Percentiles rank a stretch among this genome's conserved stretches.
These are phyloP conservation scores for Plenodomus tracheiphilus DNA, from an alignment of 2,329 filamentous ascomycete genomes.

Conservation along the genomic window DNA sequence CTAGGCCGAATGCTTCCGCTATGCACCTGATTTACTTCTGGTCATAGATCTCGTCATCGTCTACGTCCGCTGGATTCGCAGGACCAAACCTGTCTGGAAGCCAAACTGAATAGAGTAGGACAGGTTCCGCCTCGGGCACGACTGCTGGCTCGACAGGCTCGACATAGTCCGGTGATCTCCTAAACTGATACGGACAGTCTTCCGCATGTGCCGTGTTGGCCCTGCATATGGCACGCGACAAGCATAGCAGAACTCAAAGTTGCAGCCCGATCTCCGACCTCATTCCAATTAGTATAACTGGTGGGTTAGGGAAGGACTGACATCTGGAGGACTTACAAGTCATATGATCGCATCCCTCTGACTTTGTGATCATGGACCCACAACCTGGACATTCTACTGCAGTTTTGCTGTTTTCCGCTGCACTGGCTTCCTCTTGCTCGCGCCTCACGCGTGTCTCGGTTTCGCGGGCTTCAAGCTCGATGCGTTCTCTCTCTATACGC, in stretches of 20 bases:
- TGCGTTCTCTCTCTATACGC: neutral
- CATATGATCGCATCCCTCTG: neutral
- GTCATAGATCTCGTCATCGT: too few relatives aligned
- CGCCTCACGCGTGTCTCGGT: neutral
- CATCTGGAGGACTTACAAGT: neutral
- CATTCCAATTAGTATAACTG: too few relatives aligned
- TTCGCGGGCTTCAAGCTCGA: neutral
- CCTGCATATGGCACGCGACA: constrained; percentile 1
- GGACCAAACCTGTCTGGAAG: too few relatives aligned
- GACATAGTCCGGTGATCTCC: neutral
- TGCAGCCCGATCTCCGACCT: neutral
- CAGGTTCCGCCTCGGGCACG: too few relatives aligned
- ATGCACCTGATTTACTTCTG: too few relatives aligned
- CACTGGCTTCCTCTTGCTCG: neutral
- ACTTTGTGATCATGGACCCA: neutral
- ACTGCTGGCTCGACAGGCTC: too few relatives aligned
- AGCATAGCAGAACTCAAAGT: neutral
- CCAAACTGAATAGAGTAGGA: too few relatives aligned
- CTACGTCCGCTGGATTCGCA: too few relatives aligned
- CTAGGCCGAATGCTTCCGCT: too few relatives aligned
- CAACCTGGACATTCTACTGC: neutral
- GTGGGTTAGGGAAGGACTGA: too few relatives aligned
- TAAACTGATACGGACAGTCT: neutral
- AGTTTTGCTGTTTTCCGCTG: neutral
- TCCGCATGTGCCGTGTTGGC: constrained; percentile 1